Base-by-base conservation (phyloP, 345 rosid species). In the Eucalyptus cloeziana region DNA sequence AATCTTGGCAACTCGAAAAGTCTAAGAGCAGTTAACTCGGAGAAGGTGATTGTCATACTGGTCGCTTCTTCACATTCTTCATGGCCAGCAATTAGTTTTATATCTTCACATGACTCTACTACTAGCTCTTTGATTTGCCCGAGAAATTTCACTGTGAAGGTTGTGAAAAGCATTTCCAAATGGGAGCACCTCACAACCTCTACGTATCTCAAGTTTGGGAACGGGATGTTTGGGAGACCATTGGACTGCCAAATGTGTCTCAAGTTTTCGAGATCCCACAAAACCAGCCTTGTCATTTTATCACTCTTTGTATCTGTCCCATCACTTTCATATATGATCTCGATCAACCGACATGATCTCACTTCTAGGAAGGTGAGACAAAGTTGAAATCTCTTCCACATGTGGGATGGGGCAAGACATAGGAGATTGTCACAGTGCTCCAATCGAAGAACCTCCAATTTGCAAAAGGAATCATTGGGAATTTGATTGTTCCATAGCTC, bases 331-430 rank as follows among this genome's bases (percentile, higher is more conserved):
- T 31, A 31, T 31, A 67, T 67, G 1, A 31, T 31, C 22, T 31
- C 3, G 6, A 67, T 15, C 3, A 10, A 31, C 16, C 12, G 3
- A 12, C 79, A 67, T 31, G 22, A 31, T 14, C 2, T 16, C 22
- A 67, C 76, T n/a, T 7, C 2, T 8, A 15, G 79, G 4, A 1
- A 0, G 1, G 8, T 0, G 12, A 33, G 80, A 69, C 1, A 5
- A 4, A 2, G 3, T 0, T 69, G 80, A 2, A 33, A 1, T 5
- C 12, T 16, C 24, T 69, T 33, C 80, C 80, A 69, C 24, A 33
- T 33, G 0, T 69, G 1, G 1, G 11, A 4, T 1, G 43, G 6
- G 24, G 13, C 80, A 16, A 33, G 1, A 8, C 4, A 0, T 31
- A 3, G 80, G 43, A 69, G 80, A 3, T 16, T 69, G 80, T 69